Base-by-base conservation (phyloP, 176 grass and related monocot genomes). In the Typha latifolia region DNA sequence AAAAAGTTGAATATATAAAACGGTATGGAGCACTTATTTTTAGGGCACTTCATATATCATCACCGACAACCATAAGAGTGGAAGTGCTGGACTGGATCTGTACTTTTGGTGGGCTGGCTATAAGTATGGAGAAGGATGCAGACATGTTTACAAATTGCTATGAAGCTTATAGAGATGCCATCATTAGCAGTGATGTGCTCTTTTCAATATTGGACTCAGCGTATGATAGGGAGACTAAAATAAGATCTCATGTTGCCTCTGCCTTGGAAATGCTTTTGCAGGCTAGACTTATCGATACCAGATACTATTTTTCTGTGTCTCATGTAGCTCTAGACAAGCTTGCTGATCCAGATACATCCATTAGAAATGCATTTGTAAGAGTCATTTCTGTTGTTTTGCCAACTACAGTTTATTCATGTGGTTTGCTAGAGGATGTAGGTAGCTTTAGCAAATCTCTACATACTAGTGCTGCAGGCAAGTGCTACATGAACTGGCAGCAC, bases 291-390 rank as follows among this genome's bases (percentile, higher is more conserved):
- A 79, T 96, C 74, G 80, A 89, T 82, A 75, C 74, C 63, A 64
- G 73, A 82, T 66, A 74, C 78, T 96, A 82, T 75, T 78, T 75
- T 43, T 70, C 77, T 72, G 62, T 85, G 16, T 64, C 82, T 22
- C 62, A 77, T 37, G 85, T 96, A 74, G 74, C 83, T 76, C 92
- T 96, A 79, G 88, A 91, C 78, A 96, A 96, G 78, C 85, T 96
- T 74, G 87, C 75, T 56, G 92, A 96, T 91, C 92, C 92, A 77
- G 85, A 96, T 70, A 83, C 16, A 65, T 69, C 76, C 49, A 76
- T 91, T 72, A 96, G 84, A 75, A 81, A 84, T 67, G 69, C 67
- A 56, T 96, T 91, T 84, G 64, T 83, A 68, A 96, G 74, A 80
- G 80, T 96, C 47, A 47, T 86, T 48, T 83, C 92, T 70, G 51